Base-by-base conservation (phyloP, 108 stramenopile species). In the Cylindrotheca fusiformis region DNA sequence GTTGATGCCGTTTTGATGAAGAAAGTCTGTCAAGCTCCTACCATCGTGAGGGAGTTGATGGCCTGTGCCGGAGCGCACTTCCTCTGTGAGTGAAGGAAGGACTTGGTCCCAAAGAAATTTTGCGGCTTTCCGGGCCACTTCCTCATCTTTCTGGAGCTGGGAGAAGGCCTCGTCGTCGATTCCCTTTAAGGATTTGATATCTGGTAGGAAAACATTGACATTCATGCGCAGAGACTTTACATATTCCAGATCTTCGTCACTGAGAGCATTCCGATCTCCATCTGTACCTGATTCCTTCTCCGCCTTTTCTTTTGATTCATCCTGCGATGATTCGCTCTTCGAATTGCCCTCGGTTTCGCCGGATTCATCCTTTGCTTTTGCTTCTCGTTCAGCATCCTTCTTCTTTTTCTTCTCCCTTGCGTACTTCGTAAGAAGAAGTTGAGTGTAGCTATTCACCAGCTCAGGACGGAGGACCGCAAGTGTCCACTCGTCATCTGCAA, bases 1-100 rank as follows among this genome's bases (percentile, higher is more conserved):
- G 67, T 99, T 99, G 56, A 99, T 75, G 30, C 98, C 98, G 48
- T 79, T 49, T 32, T 88, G 80, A 60, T 99, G 98, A 47, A 98
- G 69, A 31, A 84, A 73, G 10, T 93, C 82, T 18, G 93, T 90
- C 18, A 97, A 71, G 27, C 80, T 74, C 55, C 75, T 78, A 3
- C 96, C 96, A 67, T 95, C 96, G 23, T 73, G 62, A 2, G 93
- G 89, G 2, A 91, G 55, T 41, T 69, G 63, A 48, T 82, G 72
- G 17, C 69, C 55, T 31, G 69, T 65, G 45, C 72, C 81, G n/a
- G 78, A 79, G 30, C 81, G 60, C 47, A 95, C 75, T 12, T 86
- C 84, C 6, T 66, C 67, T 2, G 77, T 93, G 14, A 95, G 33
- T 36, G 68, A 50, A 20, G 97, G 97, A n/a, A 98, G 54, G 23